Conservation (phyloP, 257 asterid genomes). For the Gentiana macrophylla region DNA sequence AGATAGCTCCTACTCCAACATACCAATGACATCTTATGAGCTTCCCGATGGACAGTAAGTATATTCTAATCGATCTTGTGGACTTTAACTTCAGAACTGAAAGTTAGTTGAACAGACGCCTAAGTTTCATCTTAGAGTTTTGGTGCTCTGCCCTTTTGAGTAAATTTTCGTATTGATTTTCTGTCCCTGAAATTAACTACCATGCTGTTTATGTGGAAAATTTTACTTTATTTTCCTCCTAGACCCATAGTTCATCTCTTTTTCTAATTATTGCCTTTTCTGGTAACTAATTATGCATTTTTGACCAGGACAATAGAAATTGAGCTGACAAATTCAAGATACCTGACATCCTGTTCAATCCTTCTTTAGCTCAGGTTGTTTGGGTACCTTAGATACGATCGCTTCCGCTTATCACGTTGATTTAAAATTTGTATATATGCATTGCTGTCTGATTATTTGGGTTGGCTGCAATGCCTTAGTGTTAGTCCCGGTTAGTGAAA, state of each 20-base stretch:
- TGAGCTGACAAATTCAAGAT: conserved; percentile 96
- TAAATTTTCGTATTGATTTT: background rate
- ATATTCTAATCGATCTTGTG: background rate
- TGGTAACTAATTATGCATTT: background rate
- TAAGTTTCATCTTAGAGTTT: background rate
- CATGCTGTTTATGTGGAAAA: background rate
- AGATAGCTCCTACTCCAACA: conserved; percentile 93
- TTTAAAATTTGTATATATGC: too few relatives aligned
- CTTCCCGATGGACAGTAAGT: conserved; percentile 99
- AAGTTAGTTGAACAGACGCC: too few relatives aligned
- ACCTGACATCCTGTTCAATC: conserved; percentile 93
- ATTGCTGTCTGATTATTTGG: too few relatives aligned
- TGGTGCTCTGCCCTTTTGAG: background rate
- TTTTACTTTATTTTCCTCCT: background rate
- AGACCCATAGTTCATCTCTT: conserved; percentile 1
- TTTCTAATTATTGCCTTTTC: background rate
- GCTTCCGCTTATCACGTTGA: background rate
- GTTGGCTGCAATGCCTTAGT: too few relatives aligned
- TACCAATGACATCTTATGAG: conserved; percentile 94
- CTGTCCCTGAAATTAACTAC: background rate
- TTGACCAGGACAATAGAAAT: conserved; percentile 77
- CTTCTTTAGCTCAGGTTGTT: conserved; percentile 77
- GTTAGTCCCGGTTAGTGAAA: too few relatives aligned
- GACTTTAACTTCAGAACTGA: too few relatives aligned
- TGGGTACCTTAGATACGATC: background rate